phyloP scores from a whole-genome alignment of 2,329 filamentous ascomycete genomes.

The Fusarium sp. region DNA sequence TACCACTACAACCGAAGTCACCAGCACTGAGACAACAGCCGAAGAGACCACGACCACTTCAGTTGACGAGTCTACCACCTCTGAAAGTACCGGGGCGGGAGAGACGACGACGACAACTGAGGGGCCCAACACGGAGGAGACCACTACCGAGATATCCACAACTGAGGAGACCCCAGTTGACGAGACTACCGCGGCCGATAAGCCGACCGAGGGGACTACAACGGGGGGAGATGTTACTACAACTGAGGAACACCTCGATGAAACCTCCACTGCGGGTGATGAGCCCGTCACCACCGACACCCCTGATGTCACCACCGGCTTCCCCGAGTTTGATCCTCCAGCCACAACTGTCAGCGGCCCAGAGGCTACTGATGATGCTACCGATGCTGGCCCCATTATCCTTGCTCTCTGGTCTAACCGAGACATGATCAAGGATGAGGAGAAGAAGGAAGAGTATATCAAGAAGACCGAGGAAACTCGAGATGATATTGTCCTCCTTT shows the following conservation, averaged over 20 bases:
- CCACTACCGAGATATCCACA: neutral
- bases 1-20: neutral
- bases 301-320: neutral
- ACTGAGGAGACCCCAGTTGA: neutral
- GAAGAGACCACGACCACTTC: neutral
- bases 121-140: neutral
- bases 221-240: neutral
- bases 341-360: neutral
- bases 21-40: neutral
- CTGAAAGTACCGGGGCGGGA: neutral
- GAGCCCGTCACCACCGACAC: neutral
- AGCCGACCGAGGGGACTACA: neutral
- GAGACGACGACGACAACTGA: neutral
- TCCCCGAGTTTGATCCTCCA: neutral
- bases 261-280: neutral
- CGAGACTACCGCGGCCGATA: neutral
- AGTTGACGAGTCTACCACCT: neutral
- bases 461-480: conserved; percentile 13
- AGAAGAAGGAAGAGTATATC: conserved; percentile 18
- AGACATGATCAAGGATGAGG: conserved; percentile 12
- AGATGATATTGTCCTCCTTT: conserved; percentile 7
- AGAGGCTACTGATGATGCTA: neutral
- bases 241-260: neutral
- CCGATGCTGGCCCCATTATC: conserved; percentile 3
- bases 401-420: conserved; percentile 18